Evolutionary conservation across 305 asterid genomes (phyloP).

Genomic region (Fraxinus baroniana): DNA sequence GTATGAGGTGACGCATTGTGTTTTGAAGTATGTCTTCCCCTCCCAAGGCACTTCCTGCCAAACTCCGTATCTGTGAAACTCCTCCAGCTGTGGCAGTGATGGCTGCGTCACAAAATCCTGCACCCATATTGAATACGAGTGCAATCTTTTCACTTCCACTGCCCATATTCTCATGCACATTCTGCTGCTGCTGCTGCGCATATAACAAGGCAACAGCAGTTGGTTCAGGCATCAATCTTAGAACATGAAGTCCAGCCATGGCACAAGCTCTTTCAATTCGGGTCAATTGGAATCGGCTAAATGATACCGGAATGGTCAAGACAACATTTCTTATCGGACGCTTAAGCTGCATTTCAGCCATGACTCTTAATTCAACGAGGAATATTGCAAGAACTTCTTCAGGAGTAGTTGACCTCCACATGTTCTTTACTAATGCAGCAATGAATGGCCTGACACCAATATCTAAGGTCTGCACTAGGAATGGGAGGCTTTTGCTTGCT

Average conservation of each 20-base stretch:
- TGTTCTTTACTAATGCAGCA: constrained; percentile 72
- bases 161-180: constrained; percentile 49
- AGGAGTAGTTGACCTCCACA: constrained; percentile 88
- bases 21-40: constrained; percentile 82
- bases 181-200: constrained; percentile 74
- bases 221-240: constrained; percentile 87
- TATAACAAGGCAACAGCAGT: constrained; percentile 80
- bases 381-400: constrained; percentile 86
- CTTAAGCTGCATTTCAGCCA: constrained; percentile 66
- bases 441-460: constrained; percentile 74
- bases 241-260: constrained; percentile 88
- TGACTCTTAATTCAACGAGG: constrained; percentile 59
- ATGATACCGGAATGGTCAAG: constrained; percentile 65
- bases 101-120: constrained; percentile 82
- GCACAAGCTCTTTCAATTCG: constrained; percentile 78
- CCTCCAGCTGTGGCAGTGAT: constrained; percentile 81
- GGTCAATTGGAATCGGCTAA: constrained; percentile 72
- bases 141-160: constrained; percentile 70
- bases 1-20: constrained; percentile 60
- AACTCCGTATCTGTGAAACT: constrained; percentile 72
- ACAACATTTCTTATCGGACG: constrained; percentile 60
- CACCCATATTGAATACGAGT: constrained; percentile 83
- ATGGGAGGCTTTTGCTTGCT: constrained; percentile 73
- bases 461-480: constrained; percentile 67
- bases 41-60: constrained; percentile 64